Evolutionary conservation across 495 filamentous ascomycete genomes (phyloP), one percentile per base, ranked within the genome.

Genomic region (Xylaria scruposa): DNA sequence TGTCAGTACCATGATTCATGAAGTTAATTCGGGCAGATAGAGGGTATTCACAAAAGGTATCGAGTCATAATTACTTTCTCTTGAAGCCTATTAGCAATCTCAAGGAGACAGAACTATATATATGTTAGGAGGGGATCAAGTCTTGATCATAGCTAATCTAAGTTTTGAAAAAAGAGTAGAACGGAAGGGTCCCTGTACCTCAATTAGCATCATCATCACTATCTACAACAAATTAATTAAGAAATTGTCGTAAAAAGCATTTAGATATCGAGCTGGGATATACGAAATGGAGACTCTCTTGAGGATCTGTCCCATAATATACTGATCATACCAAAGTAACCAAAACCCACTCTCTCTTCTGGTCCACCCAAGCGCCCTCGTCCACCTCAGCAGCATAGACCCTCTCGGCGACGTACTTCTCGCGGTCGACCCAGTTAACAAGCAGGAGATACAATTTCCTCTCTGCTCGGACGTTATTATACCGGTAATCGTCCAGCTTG

Each of bases 381-480:
- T 59, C 54, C 3, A 59, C 29, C 54, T 59, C 54, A 8, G 54
- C 54, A 59, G 54, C 31, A 36, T 5, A 59, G n/a, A 36, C 29
- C 19, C 54, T 59, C 29, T 59, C 54, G 3, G 54, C 54, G 1
- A 59, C 29, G n/a, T 59, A 4, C 13, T 59, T 59, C 29, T 4
- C 29, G 9, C 26, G 54, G 8, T 59, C 54, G 4, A 59, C 26
- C 54, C 54, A 59, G 15, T 59, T 29, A 8, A 59, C 29, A 31
- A 59, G 54, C 29, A 59, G 31, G 13, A 59, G 26, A 59, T 59
- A 59, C 54, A 59, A 15, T 31, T 8, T 59, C 7, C 29, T 9
- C 29, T 59, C 54, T 17, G 54, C 54, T 29, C 54, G 54, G 7
- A 72, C 15, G 67, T 46, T n/a, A 70, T 66, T 31, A 73, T 56